These are phyloP conservation scores for Atkinsonella texensis DNA, from an alignment of 2,329 filamentous ascomycete species.

Conservation along the genomic window DNA sequence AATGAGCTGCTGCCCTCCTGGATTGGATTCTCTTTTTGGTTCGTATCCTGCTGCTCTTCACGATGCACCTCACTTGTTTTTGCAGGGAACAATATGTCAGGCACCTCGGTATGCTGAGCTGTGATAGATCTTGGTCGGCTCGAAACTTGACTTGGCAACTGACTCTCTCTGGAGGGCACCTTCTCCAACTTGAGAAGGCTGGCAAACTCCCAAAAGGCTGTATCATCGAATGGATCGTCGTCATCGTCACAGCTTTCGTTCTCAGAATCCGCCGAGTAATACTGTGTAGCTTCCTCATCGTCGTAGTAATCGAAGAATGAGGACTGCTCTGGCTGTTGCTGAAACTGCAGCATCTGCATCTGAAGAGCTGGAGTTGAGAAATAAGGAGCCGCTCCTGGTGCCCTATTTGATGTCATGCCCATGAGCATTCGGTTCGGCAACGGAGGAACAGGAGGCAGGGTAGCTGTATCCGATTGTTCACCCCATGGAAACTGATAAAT, in stretches of 20 bases:
- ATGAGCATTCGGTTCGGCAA: conserved; percentile 14
- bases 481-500: conserved; percentile 58
- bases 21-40: background rate
- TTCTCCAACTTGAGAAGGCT: conserved; percentile 41
- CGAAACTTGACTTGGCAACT: conserved; percentile 27
- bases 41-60: background rate
- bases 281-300: conserved; percentile 28
- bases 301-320: conserved; percentile 52
- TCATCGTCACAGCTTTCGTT: conserved; percentile 20
- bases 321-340: conserved; percentile 29
- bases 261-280: conserved; percentile 12
- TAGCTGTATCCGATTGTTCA: conserved; percentile 46
- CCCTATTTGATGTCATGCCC: conserved; percentile 42
- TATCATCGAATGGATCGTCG: conserved; percentile 43
- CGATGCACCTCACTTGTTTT: background rate
- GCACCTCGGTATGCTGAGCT: background rate
- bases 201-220: conserved; percentile 52
- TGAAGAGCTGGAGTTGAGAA: conserved; percentile 5
- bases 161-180: conserved; percentile 39
- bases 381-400: conserved; percentile 6
- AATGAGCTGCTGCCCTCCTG: background rate
- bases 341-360: conserved; percentile 5
- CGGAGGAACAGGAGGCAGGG: conserved; percentile 17
- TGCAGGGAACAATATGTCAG: background rate
- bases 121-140: background rate